These are phyloP conservation scores for Irpex sp. DNA, from an alignment of 1,284 basidiomycete species.

Conservation along the genomic window DNA sequence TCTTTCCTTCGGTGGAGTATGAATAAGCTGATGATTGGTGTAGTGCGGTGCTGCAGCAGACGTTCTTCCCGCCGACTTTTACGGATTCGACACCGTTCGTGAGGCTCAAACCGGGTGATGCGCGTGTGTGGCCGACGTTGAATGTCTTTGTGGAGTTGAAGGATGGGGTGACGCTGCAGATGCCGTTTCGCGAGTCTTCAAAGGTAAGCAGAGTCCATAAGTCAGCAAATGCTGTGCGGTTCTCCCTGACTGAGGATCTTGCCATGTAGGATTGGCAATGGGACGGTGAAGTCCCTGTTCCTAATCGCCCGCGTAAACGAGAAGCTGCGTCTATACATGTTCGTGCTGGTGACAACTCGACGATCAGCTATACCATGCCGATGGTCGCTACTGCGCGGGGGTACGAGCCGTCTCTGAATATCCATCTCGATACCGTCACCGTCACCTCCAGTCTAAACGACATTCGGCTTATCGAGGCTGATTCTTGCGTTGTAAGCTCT, in stretches of 20 bases:
- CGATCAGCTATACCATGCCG: conserved; percentile 77
- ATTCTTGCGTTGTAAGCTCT: conserved; percentile 62
- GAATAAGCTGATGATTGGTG: too few species aligned
- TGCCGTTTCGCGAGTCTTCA: conserved; percentile 85
- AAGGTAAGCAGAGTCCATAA: too few species aligned
- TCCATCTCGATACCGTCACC: conserved; percentile 77
- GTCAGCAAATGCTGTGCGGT: too few species aligned
- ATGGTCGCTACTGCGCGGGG: conserved; percentile 70
- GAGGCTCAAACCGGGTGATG: conserved; percentile 66
- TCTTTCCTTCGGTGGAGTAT: too few species aligned
- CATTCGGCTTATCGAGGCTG: conserved; percentile 68
- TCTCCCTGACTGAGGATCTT: too few species aligned
- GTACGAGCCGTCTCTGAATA: conserved; percentile 73
- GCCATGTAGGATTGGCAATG: conserved; percentile 91
- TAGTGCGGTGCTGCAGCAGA: conserved; percentile 67
- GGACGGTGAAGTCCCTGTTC: conserved; percentile 54
- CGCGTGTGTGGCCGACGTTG: conserved; percentile 74
- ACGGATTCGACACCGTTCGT: conserved; percentile 54
- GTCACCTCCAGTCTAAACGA: conserved; percentile 85
- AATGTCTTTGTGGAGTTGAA: conserved; percentile 77
- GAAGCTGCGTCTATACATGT: conserved; percentile 72
- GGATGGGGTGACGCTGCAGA: conserved; percentile 67
- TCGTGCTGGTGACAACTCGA: conserved; percentile 73
- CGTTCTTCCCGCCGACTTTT: conserved; percentile 80
- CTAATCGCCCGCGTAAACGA: conserved; percentile 46